Base-by-base conservation (phyloP, 1,284 basidiomycete genomes). In the Cutaneotrichosporon cavernicola region DNA sequence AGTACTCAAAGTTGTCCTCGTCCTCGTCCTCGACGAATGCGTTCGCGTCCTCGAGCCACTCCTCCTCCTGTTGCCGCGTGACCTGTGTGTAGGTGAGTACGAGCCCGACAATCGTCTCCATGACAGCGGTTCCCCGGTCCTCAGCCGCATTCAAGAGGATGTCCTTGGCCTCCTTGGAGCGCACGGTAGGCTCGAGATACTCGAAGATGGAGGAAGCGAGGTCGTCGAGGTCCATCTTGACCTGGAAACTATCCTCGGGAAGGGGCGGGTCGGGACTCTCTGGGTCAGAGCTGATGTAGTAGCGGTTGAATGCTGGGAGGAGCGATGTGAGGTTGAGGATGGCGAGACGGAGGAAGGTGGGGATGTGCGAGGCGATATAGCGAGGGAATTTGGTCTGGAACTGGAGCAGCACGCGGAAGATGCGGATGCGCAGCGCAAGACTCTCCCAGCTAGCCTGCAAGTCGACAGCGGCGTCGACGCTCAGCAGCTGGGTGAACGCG, bases 21-120 rank as follows among this genome's bases (percentile, higher is more conserved):
- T 97, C 92, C 74, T 97, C 95, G 72, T 97, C 92, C 26, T 90
- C 89, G 30, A 98, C 89, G 75, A 98, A 98, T 2, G 90, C 88
- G 70, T 97, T 96, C 1, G 91, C 87, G 73, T 97, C 90, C 61
- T 83, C 87, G 5, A 86, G 86, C 95, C 96, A 98, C 47, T 88
- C 89, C 58, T 95, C 92, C 76, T 95, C 93, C 90, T 95, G 67
- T 22, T 58, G 61, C 18, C 86, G 84, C 0, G 93, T 93, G 84
- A 98, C 94, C 75, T 94, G 92, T 21, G 87, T 85, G 81, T 89
- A 93, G 22, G 84, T 85, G 69, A 93, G 86, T 2, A 90, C 83
- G 6, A 85, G 81, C 10, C 82, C 80, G 26, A 92, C 77, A 52
- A 94, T 79, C 1, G 83, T 78, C 22, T 83, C 77, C 61, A 90